Conservation (phyloP, 179 eudicot genomes). For the Camellia oleifera region DNA sequence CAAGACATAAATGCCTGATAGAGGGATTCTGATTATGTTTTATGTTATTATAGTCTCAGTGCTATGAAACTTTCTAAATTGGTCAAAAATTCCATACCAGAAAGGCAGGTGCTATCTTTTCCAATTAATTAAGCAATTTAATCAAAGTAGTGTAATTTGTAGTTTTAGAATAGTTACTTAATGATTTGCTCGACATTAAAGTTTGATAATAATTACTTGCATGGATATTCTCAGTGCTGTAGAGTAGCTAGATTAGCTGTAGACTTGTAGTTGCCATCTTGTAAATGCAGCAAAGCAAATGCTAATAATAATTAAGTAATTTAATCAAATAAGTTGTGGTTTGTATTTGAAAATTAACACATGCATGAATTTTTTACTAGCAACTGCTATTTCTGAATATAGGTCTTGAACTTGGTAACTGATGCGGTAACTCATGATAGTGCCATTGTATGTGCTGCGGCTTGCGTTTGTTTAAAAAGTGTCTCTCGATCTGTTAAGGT, state of each 20-base stretch:
- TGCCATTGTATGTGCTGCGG: conserved; percentile 72
- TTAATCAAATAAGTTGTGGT: neutral
- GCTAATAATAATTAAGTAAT: neutral
- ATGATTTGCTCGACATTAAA: neutral
- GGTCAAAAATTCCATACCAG: neutral
- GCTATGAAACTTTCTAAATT: no score
- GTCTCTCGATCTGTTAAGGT: conserved; percentile 96
- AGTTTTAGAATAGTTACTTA: no score
- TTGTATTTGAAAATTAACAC: neutral
- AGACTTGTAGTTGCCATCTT: neutral
- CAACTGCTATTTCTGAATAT: conserved; percentile 21
- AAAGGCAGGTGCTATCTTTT: neutral
- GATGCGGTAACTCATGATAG: conserved; percentile 72
- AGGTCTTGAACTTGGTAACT: conserved; percentile 57
- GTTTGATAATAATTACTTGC: neutral
- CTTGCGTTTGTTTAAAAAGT: conserved; percentile 79
- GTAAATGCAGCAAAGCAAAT: neutral
- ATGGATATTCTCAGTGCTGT: neutral
- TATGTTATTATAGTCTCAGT: no score
- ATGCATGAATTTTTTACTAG: conserved; percentile 3
- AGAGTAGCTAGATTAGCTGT: neutral
- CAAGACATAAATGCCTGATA: no score
- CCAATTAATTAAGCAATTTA: no score
- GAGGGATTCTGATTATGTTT: no score
- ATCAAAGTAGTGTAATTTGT: neutral